Evolutionary conservation across 2,329 filamentous ascomycete genomes (phyloP), one percentile per base, ranked within the genome.

Genomic region (Pseudogymnoascus verrucosus): DNA sequence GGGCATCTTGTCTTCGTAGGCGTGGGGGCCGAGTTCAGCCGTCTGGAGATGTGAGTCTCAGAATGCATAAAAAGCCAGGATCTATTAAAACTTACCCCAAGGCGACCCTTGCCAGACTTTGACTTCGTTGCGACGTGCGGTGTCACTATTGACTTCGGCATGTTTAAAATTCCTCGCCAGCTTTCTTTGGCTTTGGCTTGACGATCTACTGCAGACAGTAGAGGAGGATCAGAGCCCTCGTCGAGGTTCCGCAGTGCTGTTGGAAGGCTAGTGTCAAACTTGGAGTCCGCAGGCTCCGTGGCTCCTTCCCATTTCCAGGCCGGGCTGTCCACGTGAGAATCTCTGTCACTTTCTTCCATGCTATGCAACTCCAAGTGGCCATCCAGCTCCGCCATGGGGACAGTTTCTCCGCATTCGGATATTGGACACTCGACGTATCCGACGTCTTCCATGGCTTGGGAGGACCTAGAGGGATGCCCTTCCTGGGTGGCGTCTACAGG

Each of bases 1-100:
- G 0, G 90, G 90, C 90, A 93, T 93, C 68, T 83, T 80, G 42
- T 86, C 83, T 73, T 93, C 90, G 68, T 90, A 79, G 1, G 88
- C 88, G 74, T 89, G 86, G 26, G 85, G 84, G 0, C 90, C 90
- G 12, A 93, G 78, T 70, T 92, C 87, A 8, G 72, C 80, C 76
- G 80, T 82, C 69, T 73, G 67, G 5, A 59, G 54, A 37, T 26
- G 62, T 62, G 61, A 36, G 60, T 71, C 62, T 70, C 61, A 36
- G 61, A 61, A 64, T 68, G 26, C 34, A 62, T 36, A 40, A 44
- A 36, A 64, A 40, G n/a, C 8, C 21, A 31, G 26, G 60, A 39
- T 23, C 59, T 21, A 57, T 54, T 37, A 44, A 37, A 12, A 70
- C 73, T 66, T 73, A 76, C 76, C 64, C 72, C 74, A 64, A 75